Evolutionary conservation across 2,329 filamentous ascomycete species (phyloP), one percentile per base, ranked within the genome.

Genomic region (Shiraia bambusicola): DNA sequence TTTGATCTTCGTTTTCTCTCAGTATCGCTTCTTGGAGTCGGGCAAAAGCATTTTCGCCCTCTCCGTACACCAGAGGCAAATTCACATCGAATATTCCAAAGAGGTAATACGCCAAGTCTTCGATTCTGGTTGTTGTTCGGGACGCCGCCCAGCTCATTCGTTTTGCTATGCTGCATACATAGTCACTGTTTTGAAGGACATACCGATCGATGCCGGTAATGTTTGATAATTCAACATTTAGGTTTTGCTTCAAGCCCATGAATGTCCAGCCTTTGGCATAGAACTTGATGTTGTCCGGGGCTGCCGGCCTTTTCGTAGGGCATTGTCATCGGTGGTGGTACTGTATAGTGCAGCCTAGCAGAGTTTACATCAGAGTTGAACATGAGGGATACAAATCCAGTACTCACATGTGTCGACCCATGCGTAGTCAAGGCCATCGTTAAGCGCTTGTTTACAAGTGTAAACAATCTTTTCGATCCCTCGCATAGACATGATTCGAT

Each of bases 41-140:
- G 4, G 22, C n/a, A 27, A 61, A 62, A 6, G 58, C 54, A 8
- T 52, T 51, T 1, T 54, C 11, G 1, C 61, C 58, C 42, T 63
- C 64, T 6, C 63, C 62, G 35, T 67, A 67, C 2, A 59, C 17
- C 9, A 56, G 40, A 5, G 54, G 42, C 52, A 67, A 62, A 26
- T 57, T 49, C 11, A 67, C 42, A 16, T 32, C 36, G 15, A 38
- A 38, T 6, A 38, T 10, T 2, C 36, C 36, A 28, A 65, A 36
- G 3, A 65, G 45, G 16, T 42, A 63, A 37, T 65, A 65, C 2
- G 58, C 57, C 16, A 36, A 40, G 43, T 65, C 61, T 47, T 65
- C 61, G 16, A 28, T 22, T 19, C 45, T 33, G 5, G 51, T 42
- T 13, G 45, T 48, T 16, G 22, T 24, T 10, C 47, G 15, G 7